Evolutionary conservation across 257 asterid genomes (phyloP), one percentile per base, ranked within the genome.

Genomic region (Solanum neorickii): DNA sequence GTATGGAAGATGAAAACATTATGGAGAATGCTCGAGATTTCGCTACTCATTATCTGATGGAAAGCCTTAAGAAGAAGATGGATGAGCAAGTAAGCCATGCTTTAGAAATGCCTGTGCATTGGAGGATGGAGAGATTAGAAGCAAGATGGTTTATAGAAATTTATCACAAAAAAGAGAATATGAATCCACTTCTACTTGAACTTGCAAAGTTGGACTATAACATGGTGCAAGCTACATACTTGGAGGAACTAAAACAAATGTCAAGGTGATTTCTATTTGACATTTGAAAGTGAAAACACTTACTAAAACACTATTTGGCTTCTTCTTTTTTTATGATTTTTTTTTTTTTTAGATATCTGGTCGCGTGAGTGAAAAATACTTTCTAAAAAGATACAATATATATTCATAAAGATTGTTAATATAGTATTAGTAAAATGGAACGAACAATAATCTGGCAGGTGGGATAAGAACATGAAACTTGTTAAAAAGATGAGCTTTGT

Each of bases 151-250:
- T 87, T 72, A 83, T 90, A 56, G 60, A 88, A 25, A 42, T 68
- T 20, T 89, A 89, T 72, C 74, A 87, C n/a, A 76, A 70, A 16
- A 21, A 47, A 56, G 42, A 47, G 12, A 47, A 86, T 13, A 83
- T 23, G 87, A 85, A 88, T 42, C 92, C 85, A 70, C 25, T 68
- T 73, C 35, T 90, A 21, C 90, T 90, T 31, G 88, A 92, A 68
- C 88, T 92, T 72, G 93, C 94, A 7, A 90, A 87, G 56, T 37
- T 92, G 82, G 92, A 91, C 46, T 89, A 89, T 72, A 91, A 91
- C 73, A 88, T 83, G 27, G 89, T 91, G 14, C 92, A 91, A 65
- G 86, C 87, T 3, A 84, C 25, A 44, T 87, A 89, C 44, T 87
- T 86, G 83, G 89, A 89, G 31, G 92, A 90, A 87, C 84, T 90